phyloP scores from a whole-genome alignment of 495 filamentous ascomycete genomes.

The Baudoinia panamericana region DNA sequence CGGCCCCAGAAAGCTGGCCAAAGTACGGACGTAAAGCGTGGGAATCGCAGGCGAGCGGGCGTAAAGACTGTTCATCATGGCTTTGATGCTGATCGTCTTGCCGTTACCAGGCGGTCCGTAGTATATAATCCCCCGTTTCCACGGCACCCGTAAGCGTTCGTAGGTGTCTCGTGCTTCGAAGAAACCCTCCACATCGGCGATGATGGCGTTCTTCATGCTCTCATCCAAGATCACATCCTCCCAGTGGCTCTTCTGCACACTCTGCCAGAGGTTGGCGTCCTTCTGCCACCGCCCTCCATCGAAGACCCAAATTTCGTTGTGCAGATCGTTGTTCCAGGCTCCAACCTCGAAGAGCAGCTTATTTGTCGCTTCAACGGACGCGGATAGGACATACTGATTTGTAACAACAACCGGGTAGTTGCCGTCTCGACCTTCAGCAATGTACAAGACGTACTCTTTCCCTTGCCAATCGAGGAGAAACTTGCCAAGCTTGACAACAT shows the following conservation, averaged over 20 bases:
- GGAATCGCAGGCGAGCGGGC: slow-evolving; percentile 26
- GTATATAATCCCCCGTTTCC: slow-evolving; percentile 50
- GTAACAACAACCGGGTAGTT: slow-evolving; percentile 1
- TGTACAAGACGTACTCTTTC: slow-evolving; percentile 40
- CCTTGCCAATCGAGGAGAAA: slow-evolving; percentile 40
- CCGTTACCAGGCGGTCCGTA: slow-evolving; percentile 43
- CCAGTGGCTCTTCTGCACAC: slow-evolving; percentile 44
- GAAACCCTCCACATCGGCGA: slow-evolving; percentile 46
- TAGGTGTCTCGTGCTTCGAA: slow-evolving; percentile 44
- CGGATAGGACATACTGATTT: slow-evolving; percentile 40
- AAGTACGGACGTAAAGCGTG: slow-evolving; percentile 30
- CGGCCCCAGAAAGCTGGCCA: slow-evolving; percentile 24
- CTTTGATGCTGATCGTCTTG: slow-evolving; percentile 31
- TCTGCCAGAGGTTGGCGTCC: slow-evolving; percentile 42
- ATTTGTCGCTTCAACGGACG: slow-evolving; percentile 33
- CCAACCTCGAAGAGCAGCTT: slow-evolving; percentile 40
- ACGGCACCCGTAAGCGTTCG: slow-evolving; percentile 45
- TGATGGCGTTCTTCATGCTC: slow-evolving; percentile 46
- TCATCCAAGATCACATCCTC: slow-evolving; percentile 52
- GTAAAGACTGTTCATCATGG: slow-evolving; percentile 30
- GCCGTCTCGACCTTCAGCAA: slow-evolving; percentile 40
- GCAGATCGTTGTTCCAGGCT: slow-evolving; percentile 37
- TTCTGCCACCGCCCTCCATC: slow-evolving; percentile 49
- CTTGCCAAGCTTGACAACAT: slow-evolving; percentile 38
- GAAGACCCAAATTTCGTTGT: slow-evolving; percentile 52